These are phyloP conservation scores for Podospora conica DNA, from an alignment of 495 filamentous ascomycete genomes.

Conservation along the genomic window DNA sequence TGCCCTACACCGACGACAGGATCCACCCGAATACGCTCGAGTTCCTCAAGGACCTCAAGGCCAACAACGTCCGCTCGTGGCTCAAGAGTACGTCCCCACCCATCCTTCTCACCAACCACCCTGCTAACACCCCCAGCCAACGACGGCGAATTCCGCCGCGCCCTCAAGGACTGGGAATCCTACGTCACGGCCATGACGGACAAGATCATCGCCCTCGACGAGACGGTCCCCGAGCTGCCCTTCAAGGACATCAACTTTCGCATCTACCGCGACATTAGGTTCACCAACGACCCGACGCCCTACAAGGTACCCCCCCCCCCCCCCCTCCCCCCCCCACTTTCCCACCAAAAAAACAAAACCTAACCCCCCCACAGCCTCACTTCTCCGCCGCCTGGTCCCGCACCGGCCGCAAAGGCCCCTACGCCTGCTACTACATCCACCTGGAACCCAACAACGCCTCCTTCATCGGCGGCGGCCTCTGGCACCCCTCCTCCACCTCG, in stretches of 20 bases:
- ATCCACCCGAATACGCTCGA: constrained; percentile 77
- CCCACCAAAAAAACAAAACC: neutral
- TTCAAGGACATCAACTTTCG: constrained; percentile 79
- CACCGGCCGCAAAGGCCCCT: constrained; percentile 78
- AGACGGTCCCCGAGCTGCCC: constrained; percentile 77
- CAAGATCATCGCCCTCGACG: constrained; percentile 62
- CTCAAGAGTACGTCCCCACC: constrained; percentile 56
- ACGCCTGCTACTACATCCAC: constrained; percentile 71
- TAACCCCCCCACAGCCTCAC: constrained; percentile 44
- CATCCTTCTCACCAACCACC: neutral
- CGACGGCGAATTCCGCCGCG: constrained; percentile 67
- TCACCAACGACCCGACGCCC: constrained; percentile 71
- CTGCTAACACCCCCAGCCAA: constrained; percentile 44
- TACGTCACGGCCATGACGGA: constrained; percentile 65
- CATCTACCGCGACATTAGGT: constrained; percentile 77
- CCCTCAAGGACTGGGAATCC: constrained; percentile 70
- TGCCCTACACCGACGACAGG: constrained; percentile 59
- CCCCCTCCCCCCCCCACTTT: constrained; percentile 42
- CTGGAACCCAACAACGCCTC: constrained; percentile 32
- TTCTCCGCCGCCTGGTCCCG: constrained; percentile 82
- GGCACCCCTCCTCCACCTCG: constrained; percentile 60
- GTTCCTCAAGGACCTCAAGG: constrained; percentile 67
- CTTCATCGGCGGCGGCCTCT: constrained; percentile 67
- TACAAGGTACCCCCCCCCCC: constrained; percentile 60
- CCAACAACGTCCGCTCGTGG: constrained; percentile 77